Base-by-base conservation (phyloP, 805 yeast genomes). In the Candida golubevii region DNA sequence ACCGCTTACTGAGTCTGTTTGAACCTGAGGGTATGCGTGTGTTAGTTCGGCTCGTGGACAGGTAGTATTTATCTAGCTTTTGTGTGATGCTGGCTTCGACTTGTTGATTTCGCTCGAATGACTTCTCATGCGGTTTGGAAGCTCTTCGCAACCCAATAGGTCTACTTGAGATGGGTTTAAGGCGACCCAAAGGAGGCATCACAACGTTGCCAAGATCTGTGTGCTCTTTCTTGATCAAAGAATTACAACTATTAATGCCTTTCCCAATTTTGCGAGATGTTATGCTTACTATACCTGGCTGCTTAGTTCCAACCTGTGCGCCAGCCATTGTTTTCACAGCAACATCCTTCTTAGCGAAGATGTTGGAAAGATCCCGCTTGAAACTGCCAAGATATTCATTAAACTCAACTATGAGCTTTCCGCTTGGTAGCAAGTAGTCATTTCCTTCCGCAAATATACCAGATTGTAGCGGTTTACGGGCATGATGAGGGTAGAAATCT, bases 351-450 rank as follows among this genome's bases (percentile, higher is more conserved):
- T 47, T 45, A 10, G 38, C 39, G 42, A 56, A 51, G 33, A 54
- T 41, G 13, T 42, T 53, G 3, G 68, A 57, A 4, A 72, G 56
- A 52, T 74, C 76, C 34, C 78, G 52, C 46, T 65, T 71, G 45
- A 56, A 66, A 10, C 53, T 52, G 5, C 64, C 66, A n/a, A 63
- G 31, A 10, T 59, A 51, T 18, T 60, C 69, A 23, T 48, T 57
- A 9, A 71, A 45, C 41, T 64, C 66, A 8, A 69, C 49, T 8
- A 72, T 38, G 12, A 66, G 42, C 28, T 52, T 51, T 12, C 58
- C 59, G 30, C 54, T 60, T 1, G 68, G 61, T 7, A 67, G 44
- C 35, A 50, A 51, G 48, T 59, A 63, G 35, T 56, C 53, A 23
- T 54, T 52, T 3, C 59, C 64, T 9, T 42, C 51, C 18, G 35